These are phyloP conservation scores for Ceratobasidium sp. DNA, from an alignment of 1,284 basidiomycete genomes.

Conservation along the genomic window DNA sequence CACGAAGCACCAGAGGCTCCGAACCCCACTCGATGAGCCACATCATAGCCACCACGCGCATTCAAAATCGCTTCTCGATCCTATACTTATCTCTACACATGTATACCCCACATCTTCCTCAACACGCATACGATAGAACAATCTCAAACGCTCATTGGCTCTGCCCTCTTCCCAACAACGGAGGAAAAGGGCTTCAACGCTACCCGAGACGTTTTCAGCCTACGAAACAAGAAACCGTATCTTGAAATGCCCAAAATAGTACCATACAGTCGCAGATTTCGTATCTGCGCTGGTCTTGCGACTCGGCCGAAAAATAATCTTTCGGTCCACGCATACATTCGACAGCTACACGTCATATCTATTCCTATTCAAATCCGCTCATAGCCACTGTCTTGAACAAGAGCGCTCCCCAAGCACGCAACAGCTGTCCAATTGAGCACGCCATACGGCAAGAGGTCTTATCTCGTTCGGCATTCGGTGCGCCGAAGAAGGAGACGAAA, in stretches of 20 bases:
- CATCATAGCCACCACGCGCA: neutral
- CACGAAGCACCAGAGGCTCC: no score
- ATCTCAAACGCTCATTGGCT: neutral
- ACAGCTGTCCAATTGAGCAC: neutral
- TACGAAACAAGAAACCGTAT: no score
- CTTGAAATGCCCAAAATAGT: no score
- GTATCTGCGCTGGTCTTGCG: neutral
- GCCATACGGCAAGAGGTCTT: neutral
- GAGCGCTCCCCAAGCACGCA: neutral
- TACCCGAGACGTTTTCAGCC: neutral
- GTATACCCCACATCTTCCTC: neutral
- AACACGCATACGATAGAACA: neutral
- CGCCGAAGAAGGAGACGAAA: neutral
- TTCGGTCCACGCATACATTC: conserved; percentile 4
- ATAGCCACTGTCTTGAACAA: no score
- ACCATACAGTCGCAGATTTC: no score
- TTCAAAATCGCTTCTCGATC: neutral
- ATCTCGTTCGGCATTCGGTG: neutral
- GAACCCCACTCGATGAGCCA: neutral
- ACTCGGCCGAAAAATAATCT: neutral
- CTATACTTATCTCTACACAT: neutral
- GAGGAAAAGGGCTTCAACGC: no score
- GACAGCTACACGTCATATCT: neutral
- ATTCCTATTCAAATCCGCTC: neutral
- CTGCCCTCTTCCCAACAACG: no score